Base-by-base conservation (phyloP, 2,329 filamentous ascomycete species). In the Sporothrix inflata region DNA sequence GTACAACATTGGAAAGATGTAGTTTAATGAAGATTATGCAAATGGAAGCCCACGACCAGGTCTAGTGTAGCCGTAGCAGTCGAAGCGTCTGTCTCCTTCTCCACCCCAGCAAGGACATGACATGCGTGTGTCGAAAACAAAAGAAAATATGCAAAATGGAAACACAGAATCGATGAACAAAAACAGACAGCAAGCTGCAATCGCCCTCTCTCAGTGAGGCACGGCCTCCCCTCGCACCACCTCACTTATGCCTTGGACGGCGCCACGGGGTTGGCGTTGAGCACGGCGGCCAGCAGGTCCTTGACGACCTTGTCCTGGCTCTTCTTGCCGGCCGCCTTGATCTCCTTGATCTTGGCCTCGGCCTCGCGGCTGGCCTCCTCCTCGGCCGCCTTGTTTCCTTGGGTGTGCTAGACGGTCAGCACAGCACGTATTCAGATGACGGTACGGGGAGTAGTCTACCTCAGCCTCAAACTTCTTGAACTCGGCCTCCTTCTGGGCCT, bases 391-490 rank as follows among this genome's bases (percentile, higher is more conserved):
- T 87, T 85, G 87, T 98, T 98, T 79, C 94, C 94, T 82, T 93
- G 93, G 78, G 92, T 91, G 85, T 99, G 95, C 95, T 98, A 77
- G 1, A 24, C 53, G 8, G 51, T 47, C n/a, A 40, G 38, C 38
- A 49, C 57, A 38, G 34, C 1, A 61, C 79, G 63, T 80, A 88
- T n/a, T n/a, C n/a, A n/a, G n/a, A n/a, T n/a, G n/a, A n/a, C n/a
- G n/a, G n/a, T n/a, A n/a, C n/a, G n/a, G n/a, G n/a, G n/a, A n/a
- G n/a, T n/a, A n/a, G n/a, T n/a, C n/a, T n/a, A 34, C 87, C 84
- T 89, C 85, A 75, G 93, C 88, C 86, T 98, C 94, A 79, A 97
- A 98, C 81, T 92, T 91, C 87, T 96, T 95, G 86, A 94, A 98
- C 83, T 98, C 95, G 47, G 92, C 88, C 79, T 99, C 96, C 86